Evolutionary conservation across 495 filamentous ascomycete genomes (phyloP).

Genomic region (Geopyxis carbonaria): DNA sequence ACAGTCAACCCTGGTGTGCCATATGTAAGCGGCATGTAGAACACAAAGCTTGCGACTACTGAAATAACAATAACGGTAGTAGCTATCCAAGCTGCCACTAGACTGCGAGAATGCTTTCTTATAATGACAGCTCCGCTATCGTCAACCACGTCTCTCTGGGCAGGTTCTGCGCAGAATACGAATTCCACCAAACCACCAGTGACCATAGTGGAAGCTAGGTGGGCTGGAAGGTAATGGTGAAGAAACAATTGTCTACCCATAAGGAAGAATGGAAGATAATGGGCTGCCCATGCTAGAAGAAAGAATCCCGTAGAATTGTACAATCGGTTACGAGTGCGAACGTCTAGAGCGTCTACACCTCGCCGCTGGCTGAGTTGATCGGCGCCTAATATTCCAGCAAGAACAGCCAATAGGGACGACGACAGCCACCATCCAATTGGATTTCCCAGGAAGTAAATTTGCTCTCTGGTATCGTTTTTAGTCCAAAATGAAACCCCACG

Average conservation of each 20-base stretch:
- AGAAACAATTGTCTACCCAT: slow-evolving; percentile 97
- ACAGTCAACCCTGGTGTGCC: slow-evolving; percentile 81
- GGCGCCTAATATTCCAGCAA: slow-evolving; percentile 76
- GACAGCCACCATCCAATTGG: slow-evolving; percentile 96
- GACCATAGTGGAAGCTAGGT: slow-evolving; percentile 81
- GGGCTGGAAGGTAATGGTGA: slow-evolving; percentile 89
- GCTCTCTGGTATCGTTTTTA: slow-evolving; percentile 82
- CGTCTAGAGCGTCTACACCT: slow-evolving; percentile 82
- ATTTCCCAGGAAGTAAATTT: slow-evolving; percentile 98
- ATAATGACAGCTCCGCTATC: too few species aligned
- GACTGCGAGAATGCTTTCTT: too few species aligned
- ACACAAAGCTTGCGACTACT: slow-evolving; percentile 67
- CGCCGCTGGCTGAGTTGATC: slow-evolving; percentile 85
- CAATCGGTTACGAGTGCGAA: slow-evolving; percentile 74
- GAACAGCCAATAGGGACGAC: slow-evolving; percentile 79
- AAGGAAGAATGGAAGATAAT: slow-evolving; percentile 94
- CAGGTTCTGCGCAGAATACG: slow-evolving; percentile 76
- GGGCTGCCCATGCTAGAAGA: slow-evolving; percentile 92
- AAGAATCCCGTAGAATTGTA: slow-evolving; percentile 99
- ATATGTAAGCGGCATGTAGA: slow-evolving; percentile 89
- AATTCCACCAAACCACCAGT: slow-evolving; percentile 95
- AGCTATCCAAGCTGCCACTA: slow-evolving; percentile 64
- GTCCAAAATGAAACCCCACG: slow-evolving; percentile 99
- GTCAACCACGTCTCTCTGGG: slow-evolving; percentile 32
- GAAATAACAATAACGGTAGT: slow-evolving; percentile 46